Base-by-base conservation (phyloP, 2,329 filamentous ascomycete species). In the Lecanicillium sp. region DNA sequence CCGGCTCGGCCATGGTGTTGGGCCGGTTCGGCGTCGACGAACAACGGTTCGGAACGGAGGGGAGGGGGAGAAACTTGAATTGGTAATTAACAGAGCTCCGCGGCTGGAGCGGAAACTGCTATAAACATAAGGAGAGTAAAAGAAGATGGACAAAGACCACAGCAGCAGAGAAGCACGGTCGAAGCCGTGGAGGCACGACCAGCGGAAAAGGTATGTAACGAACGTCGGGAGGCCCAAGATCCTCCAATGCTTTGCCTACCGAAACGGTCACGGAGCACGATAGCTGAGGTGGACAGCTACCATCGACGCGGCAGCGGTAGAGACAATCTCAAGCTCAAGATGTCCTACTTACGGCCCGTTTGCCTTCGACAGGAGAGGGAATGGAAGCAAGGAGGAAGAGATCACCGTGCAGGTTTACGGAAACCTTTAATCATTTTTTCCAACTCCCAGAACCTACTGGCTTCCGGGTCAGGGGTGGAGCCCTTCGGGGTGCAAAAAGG, bases 1-100 rank as follows among this genome's bases (percentile, higher is more conserved):
- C 49, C 32, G 56, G 46, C 37, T 62, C 60, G 42, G 53, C 50
- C 58, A 62, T 63, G 43, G 42, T 56, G n/a, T 33, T 15, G 17
- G 35, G 33, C 14, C 32, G 33, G 28, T 38, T 30, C 40, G 36
- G 29, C 34, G 34, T 33, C 29, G 22, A 33, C 28, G 35, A 34
- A 29, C 20, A 35, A 42, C 33, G 43, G 48, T 40, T 38, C 40
- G 28, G 34, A 27, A 29, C 28, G 15, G 34, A 12, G 16, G 27
- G 19, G 11, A 8, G 18, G 18, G 8, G 25, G 9, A 11, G 13
- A 17, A 14, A 6, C 22, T 25, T 25, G 22, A 11, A 33, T 17
- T n/a, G 34, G 25, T 29, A 29, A 41, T 25, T 37, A 20, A 36
- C 31, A 37, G 35, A 43, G 44, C 44, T 47, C 46, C 41, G 43